These are phyloP conservation scores for Thermothelomyces thermophilus DNA, from an alignment of 2,329 filamentous ascomycete species.

Conservation along the genomic window DNA sequence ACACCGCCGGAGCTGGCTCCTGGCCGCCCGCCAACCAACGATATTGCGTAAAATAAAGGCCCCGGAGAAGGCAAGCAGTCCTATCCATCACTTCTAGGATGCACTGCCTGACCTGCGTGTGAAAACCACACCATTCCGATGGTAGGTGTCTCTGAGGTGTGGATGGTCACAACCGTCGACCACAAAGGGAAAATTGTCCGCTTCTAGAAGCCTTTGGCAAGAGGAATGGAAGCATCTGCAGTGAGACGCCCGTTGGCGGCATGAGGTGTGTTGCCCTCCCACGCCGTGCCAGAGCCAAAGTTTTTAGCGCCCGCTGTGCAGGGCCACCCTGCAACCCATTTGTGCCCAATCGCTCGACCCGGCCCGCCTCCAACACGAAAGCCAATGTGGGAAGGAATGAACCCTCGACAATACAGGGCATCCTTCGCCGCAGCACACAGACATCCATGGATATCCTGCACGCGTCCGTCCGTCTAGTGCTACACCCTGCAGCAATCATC, in stretches of 20 bases:
- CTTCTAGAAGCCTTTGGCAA: no score
- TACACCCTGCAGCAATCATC: no score
- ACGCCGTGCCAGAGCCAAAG: not conserved
- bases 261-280: not conserved
- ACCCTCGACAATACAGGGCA: no score
- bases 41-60: no score
- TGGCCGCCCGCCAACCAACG: not conserved
- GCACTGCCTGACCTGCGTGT: no score
- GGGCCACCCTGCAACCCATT: not conserved
- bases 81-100: no score
- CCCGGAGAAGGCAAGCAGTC: no score
- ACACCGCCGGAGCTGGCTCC: slow-evolving; percentile 11
- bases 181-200: not conserved
- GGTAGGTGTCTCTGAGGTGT: no score
- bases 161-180: not conserved
- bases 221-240: not conserved
- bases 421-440: no score
- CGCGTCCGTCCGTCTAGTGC: no score
- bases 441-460: not conserved
- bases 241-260: not conserved
- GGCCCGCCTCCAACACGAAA: slow-evolving; percentile 2
- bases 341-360: not conserved
- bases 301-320: slow-evolving; percentile 9
- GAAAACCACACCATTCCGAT: no score
- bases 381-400: not conserved